phyloP scores from a whole-genome alignment of 768 basidiomycete species.

The Rhizopogon vinicolor region DNA sequence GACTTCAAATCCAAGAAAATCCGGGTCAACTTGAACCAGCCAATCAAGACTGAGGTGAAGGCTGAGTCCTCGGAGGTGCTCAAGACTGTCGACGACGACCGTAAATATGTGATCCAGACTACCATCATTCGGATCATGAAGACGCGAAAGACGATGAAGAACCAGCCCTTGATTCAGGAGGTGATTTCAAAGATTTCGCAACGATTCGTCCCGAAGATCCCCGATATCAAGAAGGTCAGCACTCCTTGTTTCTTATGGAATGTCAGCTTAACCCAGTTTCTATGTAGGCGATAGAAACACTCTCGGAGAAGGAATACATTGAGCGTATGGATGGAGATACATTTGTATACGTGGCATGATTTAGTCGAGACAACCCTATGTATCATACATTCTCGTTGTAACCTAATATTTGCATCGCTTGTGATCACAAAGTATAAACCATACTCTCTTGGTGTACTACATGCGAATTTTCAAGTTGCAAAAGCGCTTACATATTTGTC shows the following conservation, averaged over 20 bases:
- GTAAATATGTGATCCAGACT: constrained; percentile 94
- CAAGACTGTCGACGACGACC: constrained; percentile 94
- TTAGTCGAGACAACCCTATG: not conserved
- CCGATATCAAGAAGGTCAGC: constrained; percentile 91
- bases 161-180: constrained; percentile 84
- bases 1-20: constrained; percentile 96
- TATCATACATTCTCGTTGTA: not conserved
- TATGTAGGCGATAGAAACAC: constrained; percentile 78
- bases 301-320: constrained; percentile 97
- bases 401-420: too few species aligned
- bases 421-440: too few species aligned
- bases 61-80: constrained; percentile 85
- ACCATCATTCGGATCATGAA: constrained; percentile 97
- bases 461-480: too few species aligned
- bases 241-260: not conserved
- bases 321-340: constrained; percentile 92
- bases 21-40: constrained; percentile 84
- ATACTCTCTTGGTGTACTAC: too few species aligned
- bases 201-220: constrained; percentile 88
- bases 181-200: constrained; percentile 86
- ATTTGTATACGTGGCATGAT: constrained; percentile 33
- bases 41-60: constrained; percentile 93
- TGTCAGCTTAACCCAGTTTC: constrained; percentile 5
- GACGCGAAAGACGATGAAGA: constrained; percentile 92
- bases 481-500: too few species aligned